Evolutionary conservation across 2,329 filamentous ascomycete species (phyloP).

Genomic region (Botryosphaeria dothidea): DNA sequence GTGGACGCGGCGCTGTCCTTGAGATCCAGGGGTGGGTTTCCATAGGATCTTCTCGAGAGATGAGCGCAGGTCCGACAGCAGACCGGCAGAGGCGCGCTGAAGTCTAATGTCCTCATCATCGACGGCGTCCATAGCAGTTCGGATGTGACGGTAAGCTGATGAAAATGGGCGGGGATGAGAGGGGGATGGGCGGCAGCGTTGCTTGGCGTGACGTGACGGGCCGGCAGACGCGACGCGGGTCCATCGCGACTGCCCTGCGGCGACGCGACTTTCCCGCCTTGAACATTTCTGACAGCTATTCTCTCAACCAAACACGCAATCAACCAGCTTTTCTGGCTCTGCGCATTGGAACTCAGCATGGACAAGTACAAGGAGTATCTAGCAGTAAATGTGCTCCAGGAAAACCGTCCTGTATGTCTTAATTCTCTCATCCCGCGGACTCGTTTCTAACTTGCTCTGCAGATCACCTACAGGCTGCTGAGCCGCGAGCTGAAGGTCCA

Average conservation of each 20-base stretch:
- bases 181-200: background rate
- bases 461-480: slow-evolving; percentile 86
- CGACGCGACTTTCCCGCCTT: slow-evolving; percentile 12
- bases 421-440: slow-evolving; percentile 29
- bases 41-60: slow-evolving; percentile 40
- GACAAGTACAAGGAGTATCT: slow-evolving; percentile 70
- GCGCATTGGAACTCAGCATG: slow-evolving; percentile 36
- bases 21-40: slow-evolving; percentile 29
- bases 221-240: slow-evolving; percentile 7
- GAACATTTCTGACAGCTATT: slow-evolving; percentile 2
- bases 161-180: background rate
- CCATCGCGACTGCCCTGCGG: background rate
- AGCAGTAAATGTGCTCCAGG: slow-evolving; percentile 72
- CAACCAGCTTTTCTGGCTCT: background rate
- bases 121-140: slow-evolving; percentile 33
- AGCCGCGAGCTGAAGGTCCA: slow-evolving; percentile 82
- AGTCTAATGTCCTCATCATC: slow-evolving; percentile 50
- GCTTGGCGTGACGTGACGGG: slow-evolving; percentile 17
- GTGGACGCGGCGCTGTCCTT: slow-evolving; percentile 32
- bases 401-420: slow-evolving; percentile 66
- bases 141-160: background rate
- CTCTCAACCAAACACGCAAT: background rate
- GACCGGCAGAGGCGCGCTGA: slow-evolving; percentile 42
- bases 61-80: slow-evolving; percentile 32
- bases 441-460: slow-evolving; percentile 6